Evolutionary conservation across 345 rosid species (phyloP), one percentile per base, ranked within the genome.

Genomic region (Euclidium syriacum): DNA sequence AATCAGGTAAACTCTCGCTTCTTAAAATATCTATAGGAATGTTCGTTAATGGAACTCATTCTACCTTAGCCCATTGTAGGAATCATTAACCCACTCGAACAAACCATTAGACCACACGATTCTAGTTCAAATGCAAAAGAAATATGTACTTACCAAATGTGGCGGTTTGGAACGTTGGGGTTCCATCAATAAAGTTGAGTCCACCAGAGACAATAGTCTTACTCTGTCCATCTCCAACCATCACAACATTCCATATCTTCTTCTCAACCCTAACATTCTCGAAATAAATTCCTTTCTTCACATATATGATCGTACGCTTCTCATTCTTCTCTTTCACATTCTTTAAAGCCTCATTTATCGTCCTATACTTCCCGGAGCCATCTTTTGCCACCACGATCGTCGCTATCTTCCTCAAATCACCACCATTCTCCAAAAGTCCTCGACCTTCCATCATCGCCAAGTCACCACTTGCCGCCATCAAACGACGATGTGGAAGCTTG

Each of bases 191-290:
- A 18, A 78, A 52, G 57, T 91, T 91, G 39, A 73, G 81, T 23
- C 67, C 75, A 3, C 73, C 86, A 2, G 90, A 65, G 20, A 88
- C 88, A 22, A 83, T 56, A 5, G 98, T 87, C 7, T 59, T 54
- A 2, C 79, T 56, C 80, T 82, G 83, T 25, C 91, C 98, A 47
- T 91, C 98, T 10, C 96, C 98, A 10, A 88, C 68, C 57, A 88
- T 78, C 30, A 76, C 66, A 16, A 91, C 88, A 23, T 91, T 91
- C 87, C 88, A 84, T 64, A 70, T 84, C 0, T 44, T 17, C 76
- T 88, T 91, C 86, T 84, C 96, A 11, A 91, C 73, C 6, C 70
- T 67, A 4, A 88, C 91, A 59, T 84, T 82, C 70, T 85, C 96
- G 0, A 32, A 14, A 40, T 91, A 91, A 46, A 68, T 34, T 5